Conservation (phyloP, 129 eudicot species). For the Flaveria ramosissima region DNA sequence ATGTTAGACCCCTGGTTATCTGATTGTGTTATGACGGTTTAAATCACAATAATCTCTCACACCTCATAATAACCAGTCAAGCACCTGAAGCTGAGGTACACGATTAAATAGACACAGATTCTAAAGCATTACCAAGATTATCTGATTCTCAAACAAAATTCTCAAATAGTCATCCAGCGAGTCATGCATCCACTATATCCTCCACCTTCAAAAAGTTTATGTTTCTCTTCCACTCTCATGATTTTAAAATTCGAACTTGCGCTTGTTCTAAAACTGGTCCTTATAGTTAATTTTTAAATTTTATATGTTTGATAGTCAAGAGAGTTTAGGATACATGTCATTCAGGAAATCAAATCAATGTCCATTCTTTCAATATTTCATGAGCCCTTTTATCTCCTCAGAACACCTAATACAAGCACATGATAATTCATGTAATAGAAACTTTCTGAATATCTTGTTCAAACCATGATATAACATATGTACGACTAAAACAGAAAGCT, state of each 20-base stretch:
- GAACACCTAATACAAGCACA: background rate
- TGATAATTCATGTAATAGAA: background rate
- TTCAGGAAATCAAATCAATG: background rate
- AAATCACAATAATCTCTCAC: background rate
- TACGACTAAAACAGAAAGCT: background rate
- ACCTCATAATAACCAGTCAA: background rate
- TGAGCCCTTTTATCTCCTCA: background rate
- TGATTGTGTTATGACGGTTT: background rate
- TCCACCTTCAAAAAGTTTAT: background rate
- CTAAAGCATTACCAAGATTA: background rate
- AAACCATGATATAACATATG: background rate
- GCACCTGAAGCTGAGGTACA: constrained; percentile 4
- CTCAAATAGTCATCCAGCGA: background rate
- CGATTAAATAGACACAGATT: background rate
- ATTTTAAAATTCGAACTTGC: background rate
- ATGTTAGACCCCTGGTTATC: background rate
- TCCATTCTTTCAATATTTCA: background rate
- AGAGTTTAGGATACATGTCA: background rate
- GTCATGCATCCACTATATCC: background rate
- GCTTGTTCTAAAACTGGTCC: background rate
- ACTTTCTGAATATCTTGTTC: background rate
- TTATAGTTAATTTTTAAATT: background rate
- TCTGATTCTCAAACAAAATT: background rate
- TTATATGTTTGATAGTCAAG: background rate
- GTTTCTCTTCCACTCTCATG: background rate